Base-by-base conservation (phyloP, 306 rosid species). In the Boehmeria nivea region DNA sequence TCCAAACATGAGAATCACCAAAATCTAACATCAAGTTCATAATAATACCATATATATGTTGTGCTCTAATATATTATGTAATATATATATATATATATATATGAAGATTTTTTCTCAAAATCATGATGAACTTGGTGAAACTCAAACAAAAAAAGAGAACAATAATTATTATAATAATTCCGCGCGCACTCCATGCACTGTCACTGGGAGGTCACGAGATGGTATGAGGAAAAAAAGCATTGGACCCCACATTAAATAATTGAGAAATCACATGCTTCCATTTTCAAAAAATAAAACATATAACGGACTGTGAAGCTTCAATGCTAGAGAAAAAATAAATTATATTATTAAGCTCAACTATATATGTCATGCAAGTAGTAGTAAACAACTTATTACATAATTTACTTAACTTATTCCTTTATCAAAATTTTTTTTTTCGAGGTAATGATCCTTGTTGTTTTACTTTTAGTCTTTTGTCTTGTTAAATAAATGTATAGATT, bases 191-290 rank as follows among this genome's bases (percentile, higher is more conserved):
- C 27, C 33, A 54, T 33, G 44, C 59, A 54, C 49, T 56, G 61
- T 57, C 21, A 43, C 70, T 55, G 55, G 40, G 60, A 48, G 64
- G 53, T 69, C 75, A 69, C 75, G 69, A 52, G 75, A 43, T 12
- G 57, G 64, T 59, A 39, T 51, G 23, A 43, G 22, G 45, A 40
- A 31, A 36, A 43, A 43, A 43, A 23, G 63, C n/a, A 43, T 4
- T 25, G 23, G 64, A 19, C 4, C 69, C 59, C 69, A 56, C 54
- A 2, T 10, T 6, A 68, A 54, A 62, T 63, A 61, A 69, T 69
- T 56, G 64, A 48, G 40, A 56, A 38, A 24, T 42, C 25, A 43
- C 21, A 31, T 48, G 75, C 11, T 23, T 53, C 56, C 28, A 20
- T 20, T 1, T 12, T 20, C 3, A 26, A 51, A 51, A 51, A 54